These are phyloP conservation scores for Vigna nakashimae DNA, from an alignment of 306 rosid genomes.

Conservation along the genomic window DNA sequence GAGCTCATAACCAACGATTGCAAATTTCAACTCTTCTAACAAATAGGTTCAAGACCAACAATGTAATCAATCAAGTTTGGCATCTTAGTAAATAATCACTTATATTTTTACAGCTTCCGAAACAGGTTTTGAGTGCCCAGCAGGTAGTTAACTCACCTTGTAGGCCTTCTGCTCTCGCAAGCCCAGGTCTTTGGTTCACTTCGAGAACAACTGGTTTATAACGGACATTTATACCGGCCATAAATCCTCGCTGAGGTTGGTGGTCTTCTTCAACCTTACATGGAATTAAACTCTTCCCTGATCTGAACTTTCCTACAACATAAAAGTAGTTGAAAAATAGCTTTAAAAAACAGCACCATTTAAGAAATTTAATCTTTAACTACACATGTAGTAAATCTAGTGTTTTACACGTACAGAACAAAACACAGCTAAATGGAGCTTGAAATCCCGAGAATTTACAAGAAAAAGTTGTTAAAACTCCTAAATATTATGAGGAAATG, in stretches of 20 bases:
- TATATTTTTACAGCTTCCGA: neutral
- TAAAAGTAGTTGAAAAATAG: neutral
- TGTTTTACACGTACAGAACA: neutral
- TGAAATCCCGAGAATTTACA: neutral
- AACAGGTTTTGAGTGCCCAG: neutral
- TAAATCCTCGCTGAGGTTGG: neutral
- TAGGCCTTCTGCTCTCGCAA: neutral
- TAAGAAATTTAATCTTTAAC: neutral
- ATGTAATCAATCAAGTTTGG: neutral
- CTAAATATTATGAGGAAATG: neutral
- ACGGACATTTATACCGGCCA: slow-evolving; percentile 1
- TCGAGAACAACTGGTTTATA: slow-evolving; percentile 6
- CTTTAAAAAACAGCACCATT: neutral
- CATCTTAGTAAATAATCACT: neutral
- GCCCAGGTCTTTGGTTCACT: neutral
- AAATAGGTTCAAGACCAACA: neutral
- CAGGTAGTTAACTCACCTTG: neutral
- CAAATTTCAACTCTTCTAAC: slow-evolving; percentile 9
- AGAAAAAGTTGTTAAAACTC: neutral
- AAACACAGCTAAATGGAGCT: neutral
- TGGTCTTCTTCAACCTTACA: neutral
- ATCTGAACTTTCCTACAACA: neutral
- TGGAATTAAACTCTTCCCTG: neutral
- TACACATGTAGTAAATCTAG: neutral
- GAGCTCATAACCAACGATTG: neutral